Percentiles rank a stretch among this genome's conserved stretches.
Conservation (phyloP, 1,139 yeast genomes). For the Pichia sp. region DNA sequence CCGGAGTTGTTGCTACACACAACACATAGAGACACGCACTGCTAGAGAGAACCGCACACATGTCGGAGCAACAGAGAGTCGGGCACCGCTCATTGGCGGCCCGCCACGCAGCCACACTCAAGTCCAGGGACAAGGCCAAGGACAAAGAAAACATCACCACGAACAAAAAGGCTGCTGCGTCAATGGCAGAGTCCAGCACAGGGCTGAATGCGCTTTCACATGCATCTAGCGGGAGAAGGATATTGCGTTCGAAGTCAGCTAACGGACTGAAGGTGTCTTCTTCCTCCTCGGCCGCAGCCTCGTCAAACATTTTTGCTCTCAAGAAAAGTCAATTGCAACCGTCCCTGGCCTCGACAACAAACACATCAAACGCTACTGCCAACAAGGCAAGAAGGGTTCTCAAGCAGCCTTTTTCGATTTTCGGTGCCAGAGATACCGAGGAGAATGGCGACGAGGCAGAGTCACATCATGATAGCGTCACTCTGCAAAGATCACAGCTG, state of each 20-base stretch:
- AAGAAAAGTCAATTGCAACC: neutral
- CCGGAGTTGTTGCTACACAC: too few species aligned
- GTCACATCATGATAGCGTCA: constrained; percentile 10
- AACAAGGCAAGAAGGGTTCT: constrained; percentile 23
- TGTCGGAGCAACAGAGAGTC: constrained; percentile 2
- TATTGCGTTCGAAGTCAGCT: constrained; percentile 27
- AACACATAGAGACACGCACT: neutral
- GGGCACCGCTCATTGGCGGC: constrained; percentile 2
- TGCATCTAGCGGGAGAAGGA: constrained; percentile 9
- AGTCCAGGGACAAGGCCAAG: neutral
- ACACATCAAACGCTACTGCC: constrained; percentile 5
- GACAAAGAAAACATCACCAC: neutral
- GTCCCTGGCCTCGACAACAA: neutral
- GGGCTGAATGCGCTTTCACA: neutral
- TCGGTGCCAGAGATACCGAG: neutral
- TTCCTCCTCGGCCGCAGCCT: neutral
- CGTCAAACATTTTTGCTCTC: neutral
- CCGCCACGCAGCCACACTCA: neutral
- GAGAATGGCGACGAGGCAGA: neutral
- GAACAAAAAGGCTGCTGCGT: neutral
- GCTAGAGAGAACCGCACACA: constrained; percentile 2
- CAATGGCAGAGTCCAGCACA: neutral
- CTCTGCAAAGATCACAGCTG: constrained; percentile 12
- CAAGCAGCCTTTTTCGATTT: constrained; percentile 13
- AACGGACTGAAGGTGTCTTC: constrained; percentile 15